phyloP scores from a whole-genome alignment of 495 filamentous ascomycete species.

The Hypoxylon cercidicola region DNA sequence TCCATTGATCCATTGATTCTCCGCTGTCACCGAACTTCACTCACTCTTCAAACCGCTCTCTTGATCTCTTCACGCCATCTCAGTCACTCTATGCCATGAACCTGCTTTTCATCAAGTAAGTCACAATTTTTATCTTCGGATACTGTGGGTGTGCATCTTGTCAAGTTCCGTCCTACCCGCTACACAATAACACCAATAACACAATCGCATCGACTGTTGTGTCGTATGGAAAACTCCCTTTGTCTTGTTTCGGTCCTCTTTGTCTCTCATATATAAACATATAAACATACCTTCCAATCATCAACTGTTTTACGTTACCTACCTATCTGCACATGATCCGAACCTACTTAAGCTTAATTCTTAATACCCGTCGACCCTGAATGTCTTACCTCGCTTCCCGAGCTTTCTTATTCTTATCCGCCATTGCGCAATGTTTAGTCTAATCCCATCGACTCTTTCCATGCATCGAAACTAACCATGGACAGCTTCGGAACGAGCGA shows the following conservation, averaged over 20 bases:
- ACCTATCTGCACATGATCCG: not conserved
- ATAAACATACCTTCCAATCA: not conserved
- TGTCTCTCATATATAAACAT: slow-evolving; percentile 4
- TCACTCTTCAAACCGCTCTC: not conserved
- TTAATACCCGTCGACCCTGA: slow-evolving; percentile 3
- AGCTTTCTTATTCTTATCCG: slow-evolving; percentile 10
- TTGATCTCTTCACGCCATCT: not conserved
- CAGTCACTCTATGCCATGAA: slow-evolving; percentile 12
- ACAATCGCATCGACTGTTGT: not conserved
- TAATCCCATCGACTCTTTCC: slow-evolving; percentile 18
- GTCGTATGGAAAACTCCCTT: not conserved
- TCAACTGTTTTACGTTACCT: too few relatives aligned
- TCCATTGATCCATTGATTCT: slow-evolving; percentile 20
- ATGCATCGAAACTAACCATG: slow-evolving; percentile 15
- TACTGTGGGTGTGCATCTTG: not conserved
- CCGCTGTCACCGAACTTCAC: slow-evolving; percentile 11
- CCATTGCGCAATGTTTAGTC: slow-evolving; percentile 12
- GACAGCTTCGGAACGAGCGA: slow-evolving; percentile 35
- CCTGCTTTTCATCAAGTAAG: slow-evolving; percentile 29
- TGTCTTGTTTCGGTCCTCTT: slow-evolving; percentile 32
- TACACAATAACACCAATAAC: not conserved
- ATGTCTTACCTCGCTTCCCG: slow-evolving; percentile 30
- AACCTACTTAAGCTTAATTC: slow-evolving; percentile 4
- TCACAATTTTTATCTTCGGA: not conserved
- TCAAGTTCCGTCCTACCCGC: not conserved